Percentiles rank a stretch among this genome's conserved stretches.
Conservation (phyloP, 495 filamentous ascomycete genomes). For the Penicillium riverlandense region DNA sequence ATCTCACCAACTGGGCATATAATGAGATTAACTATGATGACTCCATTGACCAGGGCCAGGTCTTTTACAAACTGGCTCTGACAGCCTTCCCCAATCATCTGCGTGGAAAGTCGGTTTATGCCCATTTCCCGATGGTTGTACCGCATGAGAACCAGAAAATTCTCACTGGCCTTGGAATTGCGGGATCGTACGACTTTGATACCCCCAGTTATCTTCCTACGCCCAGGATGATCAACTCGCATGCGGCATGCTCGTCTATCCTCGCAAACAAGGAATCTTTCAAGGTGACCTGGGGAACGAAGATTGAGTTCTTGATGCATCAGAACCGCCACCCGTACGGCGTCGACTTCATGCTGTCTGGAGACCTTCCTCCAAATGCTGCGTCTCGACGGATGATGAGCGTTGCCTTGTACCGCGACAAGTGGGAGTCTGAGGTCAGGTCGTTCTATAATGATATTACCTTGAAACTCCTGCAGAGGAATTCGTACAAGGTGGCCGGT, state of each 20-base stretch:
- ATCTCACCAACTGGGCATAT: conserved; percentile 75
- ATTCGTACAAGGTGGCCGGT: conserved; percentile 51
- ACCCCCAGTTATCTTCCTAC: conserved; percentile 46
- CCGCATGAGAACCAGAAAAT: conserved; percentile 68
- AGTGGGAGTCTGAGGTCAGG: conserved; percentile 45
- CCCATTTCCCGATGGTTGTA: conserved; percentile 79
- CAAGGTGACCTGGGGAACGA: conserved; percentile 56
- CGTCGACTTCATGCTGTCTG: conserved; percentile 33
- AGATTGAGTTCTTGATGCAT: conserved; percentile 21
- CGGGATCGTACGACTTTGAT: conserved; percentile 64
- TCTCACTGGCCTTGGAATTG: conserved; percentile 61
- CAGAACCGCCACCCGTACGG: too few relatives aligned
- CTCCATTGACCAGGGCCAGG: conserved; percentile 71
- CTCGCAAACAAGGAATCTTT: conserved; percentile 56
- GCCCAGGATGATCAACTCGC: conserved; percentile 50
- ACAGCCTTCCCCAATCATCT: conserved; percentile 76
- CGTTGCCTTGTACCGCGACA: conserved; percentile 36
- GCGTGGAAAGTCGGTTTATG: conserved; percentile 73
- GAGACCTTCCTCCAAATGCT: conserved; percentile 42
- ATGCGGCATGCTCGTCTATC: conserved; percentile 55
- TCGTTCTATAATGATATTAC: conserved; percentile 56
- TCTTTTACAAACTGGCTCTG: conserved; percentile 77
- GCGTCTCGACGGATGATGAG: conserved; percentile 36
- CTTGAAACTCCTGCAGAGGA: conserved; percentile 55
- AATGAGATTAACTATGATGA: conserved; percentile 63